phyloP scores from a whole-genome alignment of 768 basidiomycete species.

The Lanmaoa pseudosensibilis region DNA sequence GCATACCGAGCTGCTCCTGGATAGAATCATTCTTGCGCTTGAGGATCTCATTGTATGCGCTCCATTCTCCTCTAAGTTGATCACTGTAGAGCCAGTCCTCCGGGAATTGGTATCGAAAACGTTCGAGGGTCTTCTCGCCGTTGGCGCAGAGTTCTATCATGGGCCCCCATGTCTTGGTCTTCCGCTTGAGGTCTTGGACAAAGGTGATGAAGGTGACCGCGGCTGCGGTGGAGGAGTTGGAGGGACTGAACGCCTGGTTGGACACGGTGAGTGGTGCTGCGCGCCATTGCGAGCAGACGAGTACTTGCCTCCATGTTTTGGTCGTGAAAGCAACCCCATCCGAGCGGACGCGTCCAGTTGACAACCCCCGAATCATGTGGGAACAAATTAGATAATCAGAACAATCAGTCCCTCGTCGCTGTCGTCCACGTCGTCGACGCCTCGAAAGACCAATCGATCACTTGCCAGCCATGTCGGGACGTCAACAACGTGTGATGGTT shows the following conservation, averaged over 20 bases:
- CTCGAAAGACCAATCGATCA: not conserved
- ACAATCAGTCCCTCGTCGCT: not conserved
- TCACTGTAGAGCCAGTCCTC: constrained; percentile 99
- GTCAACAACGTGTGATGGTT: constrained; percentile 97
- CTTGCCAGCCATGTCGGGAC: constrained; percentile 72
- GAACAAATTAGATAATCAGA: constrained; percentile 24
- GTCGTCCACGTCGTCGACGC: constrained; percentile 12
- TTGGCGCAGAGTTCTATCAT: constrained; percentile 93
- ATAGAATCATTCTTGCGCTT: constrained; percentile 98
- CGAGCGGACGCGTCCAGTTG: constrained; percentile 19
- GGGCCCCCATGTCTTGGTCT: constrained; percentile 94
- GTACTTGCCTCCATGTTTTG: constrained; percentile 31
- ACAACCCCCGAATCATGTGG: constrained; percentile 15
- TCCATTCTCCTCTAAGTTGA: constrained; percentile 97
- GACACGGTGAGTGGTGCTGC: constrained; percentile 7
- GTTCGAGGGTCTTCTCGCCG: constrained; percentile 96
- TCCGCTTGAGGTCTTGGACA: constrained; percentile 97
- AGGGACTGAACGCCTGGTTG: constrained; percentile 62
- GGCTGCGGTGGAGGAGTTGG: constrained; percentile 92
- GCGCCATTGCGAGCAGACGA: too few species aligned
- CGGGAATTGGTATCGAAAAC: constrained; percentile 95
- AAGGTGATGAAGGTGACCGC: constrained; percentile 99
- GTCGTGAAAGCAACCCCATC: constrained; percentile 16
- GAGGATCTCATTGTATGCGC: constrained; percentile 96
- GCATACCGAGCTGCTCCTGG: constrained; percentile 91